These are phyloP conservation scores for Evernia prunastri DNA, from an alignment of 495 filamentous ascomycete species.

Conservation along the genomic window DNA sequence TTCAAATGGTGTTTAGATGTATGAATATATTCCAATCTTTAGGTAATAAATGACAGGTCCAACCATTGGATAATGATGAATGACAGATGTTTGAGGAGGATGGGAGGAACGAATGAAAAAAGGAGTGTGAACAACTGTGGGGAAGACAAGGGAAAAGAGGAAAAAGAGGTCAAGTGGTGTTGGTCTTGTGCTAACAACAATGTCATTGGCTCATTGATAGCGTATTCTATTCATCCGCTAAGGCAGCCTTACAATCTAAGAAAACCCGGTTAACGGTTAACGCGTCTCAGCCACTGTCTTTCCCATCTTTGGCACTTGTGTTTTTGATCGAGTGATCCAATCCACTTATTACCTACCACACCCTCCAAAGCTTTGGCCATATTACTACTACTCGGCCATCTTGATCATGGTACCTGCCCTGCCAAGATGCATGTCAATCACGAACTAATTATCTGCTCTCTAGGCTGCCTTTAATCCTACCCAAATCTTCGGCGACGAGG, in stretches of 20 bases:
- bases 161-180: not conserved
- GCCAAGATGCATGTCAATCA: not conserved
- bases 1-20: too few species aligned
- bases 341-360: too few species aligned
- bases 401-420: conserved; percentile 12
- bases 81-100: too few species aligned
- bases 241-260: not conserved
- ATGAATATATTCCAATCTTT: too few species aligned
- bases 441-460: conserved; percentile 5
- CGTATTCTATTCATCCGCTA: not conserved
- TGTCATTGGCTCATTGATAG: not conserved
- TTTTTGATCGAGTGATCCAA: conserved; percentile 13
- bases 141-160: not conserved
- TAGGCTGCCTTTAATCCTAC: conserved; percentile 62
- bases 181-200: not conserved
- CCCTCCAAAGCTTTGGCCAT: not conserved
- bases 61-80: too few species aligned
- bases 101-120: too few species aligned
- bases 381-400: not conserved
- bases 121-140: too few species aligned
- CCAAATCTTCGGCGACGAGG: conserved; percentile 97
- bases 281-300: too few species aligned
- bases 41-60: too few species aligned
- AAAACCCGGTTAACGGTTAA: not conserved
- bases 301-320: not conserved